Conservation (phyloP, 1,284 basidiomycete species). For the Ceratobasidium sp. region DNA sequence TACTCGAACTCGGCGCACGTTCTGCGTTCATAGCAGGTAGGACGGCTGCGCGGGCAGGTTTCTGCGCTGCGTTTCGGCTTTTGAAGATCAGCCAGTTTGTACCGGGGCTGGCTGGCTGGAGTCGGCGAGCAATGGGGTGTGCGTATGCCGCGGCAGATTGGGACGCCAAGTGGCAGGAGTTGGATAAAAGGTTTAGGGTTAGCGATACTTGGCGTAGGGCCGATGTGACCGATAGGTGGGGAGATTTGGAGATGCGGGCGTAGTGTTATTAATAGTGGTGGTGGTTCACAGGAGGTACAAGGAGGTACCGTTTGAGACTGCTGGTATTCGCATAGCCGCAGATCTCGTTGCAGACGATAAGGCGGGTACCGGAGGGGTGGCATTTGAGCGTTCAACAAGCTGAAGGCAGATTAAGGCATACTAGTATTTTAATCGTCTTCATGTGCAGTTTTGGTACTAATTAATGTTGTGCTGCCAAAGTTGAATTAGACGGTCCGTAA, state of each 20-base stretch:
- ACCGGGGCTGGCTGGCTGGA: constrained; percentile 52
- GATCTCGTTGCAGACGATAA: constrained; percentile 49
- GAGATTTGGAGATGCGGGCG: too few species aligned
- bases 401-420: too few species aligned
- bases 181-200: constrained; percentile 46
- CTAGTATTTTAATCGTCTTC: too few species aligned
- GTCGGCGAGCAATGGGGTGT: constrained; percentile 49
- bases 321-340: constrained; percentile 48
- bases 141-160: constrained; percentile 47
- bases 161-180: constrained; percentile 44
- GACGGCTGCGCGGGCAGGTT: constrained; percentile 52
- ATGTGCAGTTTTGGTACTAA: too few species aligned
- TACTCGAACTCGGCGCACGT: constrained; percentile 53
- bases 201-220: constrained; percentile 47
- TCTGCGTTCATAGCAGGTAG: constrained; percentile 51
- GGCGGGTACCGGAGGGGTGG: constrained; percentile 43
- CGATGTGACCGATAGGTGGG: constrained; percentile 46
- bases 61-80: constrained; percentile 56
- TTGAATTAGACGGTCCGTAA: too few species aligned
- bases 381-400: constrained; percentile 32
- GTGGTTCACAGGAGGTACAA: constrained; percentile 44
- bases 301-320: constrained; percentile 50
- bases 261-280: neutral
- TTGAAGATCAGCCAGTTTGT: constrained; percentile 49
- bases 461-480: too few species aligned